Base-by-base conservation (phyloP, 371 early-diverging fungal genomes). In the Lichtheimia hyalospora region DNA sequence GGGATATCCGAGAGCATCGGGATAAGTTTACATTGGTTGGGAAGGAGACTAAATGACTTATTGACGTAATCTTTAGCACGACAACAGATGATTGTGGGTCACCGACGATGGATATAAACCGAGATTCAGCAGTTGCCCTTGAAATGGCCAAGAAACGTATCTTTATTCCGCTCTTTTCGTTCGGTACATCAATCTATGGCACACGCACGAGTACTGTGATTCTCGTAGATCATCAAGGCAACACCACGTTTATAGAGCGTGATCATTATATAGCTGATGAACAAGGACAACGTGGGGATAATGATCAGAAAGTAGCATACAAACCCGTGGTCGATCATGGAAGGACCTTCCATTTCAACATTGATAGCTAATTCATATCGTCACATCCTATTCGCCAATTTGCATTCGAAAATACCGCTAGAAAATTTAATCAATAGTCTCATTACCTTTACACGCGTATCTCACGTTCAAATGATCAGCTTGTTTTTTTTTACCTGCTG, bases 181-280 rank as follows among this genome's bases (percentile, higher is more conserved):
- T 67, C 52, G 43, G 59, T 48, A 16, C 49, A 2, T 24, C 51
- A 0, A 18, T 57, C 1, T 84, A 81, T 64, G 81, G 71, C 20
- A 86, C 85, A n/a, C 67, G 82, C 23, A 75, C 83, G 5, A 83
- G 81, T 25, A 78, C 85, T 0, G 62, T 86, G 15, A 70, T 83
- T 0, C 55, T 86, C 16, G 75, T 86, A 16, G 85, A 84, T 50
- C 71, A 77, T 20, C 62, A 77, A 12, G 71, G 69, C 18, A 49
- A 67, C 24, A 72, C 68, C 8, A 66, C 70, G 2, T 83, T 81
- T 60, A 50, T 75, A 12, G 84, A 83, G 49, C 62, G 77, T 20
- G 67, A 70, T 42, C 69, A 73, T 59, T 71, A 59, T 55, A 34
- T 34, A 34, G 34, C 34, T 34, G 34, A 34, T 34, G 34, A 34